Conservation (phyloP, 371 early-diverging fungal genomes). For the Mortierella sp. region DNA sequence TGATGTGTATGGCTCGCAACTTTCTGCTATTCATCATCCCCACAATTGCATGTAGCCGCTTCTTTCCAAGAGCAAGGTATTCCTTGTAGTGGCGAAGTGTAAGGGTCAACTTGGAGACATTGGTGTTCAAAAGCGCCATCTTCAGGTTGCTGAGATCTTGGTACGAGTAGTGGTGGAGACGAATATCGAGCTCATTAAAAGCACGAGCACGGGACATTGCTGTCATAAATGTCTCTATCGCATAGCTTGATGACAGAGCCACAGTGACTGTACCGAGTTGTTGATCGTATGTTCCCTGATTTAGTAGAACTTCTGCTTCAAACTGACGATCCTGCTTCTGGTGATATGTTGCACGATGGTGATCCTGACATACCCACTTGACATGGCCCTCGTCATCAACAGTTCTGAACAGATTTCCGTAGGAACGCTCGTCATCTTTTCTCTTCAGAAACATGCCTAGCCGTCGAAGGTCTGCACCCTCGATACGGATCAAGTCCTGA, state of each 20-base stretch:
- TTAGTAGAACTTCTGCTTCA: slow-evolving; percentile 21
- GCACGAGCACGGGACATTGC: slow-evolving; percentile 37
- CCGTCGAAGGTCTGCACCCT: slow-evolving; percentile 49
- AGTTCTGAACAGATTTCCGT: slow-evolving; percentile 46
- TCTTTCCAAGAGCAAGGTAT: slow-evolving; percentile 29
- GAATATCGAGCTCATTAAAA: slow-evolving; percentile 41
- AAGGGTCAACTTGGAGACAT: slow-evolving; percentile 37
- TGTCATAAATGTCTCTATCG: slow-evolving; percentile 23
- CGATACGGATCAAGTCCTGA: slow-evolving; percentile 19
- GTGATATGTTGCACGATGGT: slow-evolving; percentile 42
- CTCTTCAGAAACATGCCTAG: slow-evolving; percentile 25
- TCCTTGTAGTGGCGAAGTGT: slow-evolving; percentile 24
- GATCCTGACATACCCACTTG: slow-evolving; percentile 49
- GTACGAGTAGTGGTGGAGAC: slow-evolving; percentile 28
- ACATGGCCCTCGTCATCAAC: slow-evolving; percentile 40
- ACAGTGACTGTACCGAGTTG: slow-evolving; percentile 35
- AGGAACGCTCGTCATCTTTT: slow-evolving; percentile 33
- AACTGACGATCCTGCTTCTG: slow-evolving; percentile 36
- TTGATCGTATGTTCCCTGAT: slow-evolving; percentile 33
- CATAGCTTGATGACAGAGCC: slow-evolving; percentile 20
- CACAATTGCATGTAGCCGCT: slow-evolving; percentile 27
- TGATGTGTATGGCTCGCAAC: slow-evolving; percentile 35
- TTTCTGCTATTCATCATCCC: slow-evolving; percentile 37
- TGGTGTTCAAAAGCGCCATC: slow-evolving; percentile 26
- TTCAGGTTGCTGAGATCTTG: slow-evolving; percentile 27